Conservation (phyloP, 1,139 yeast genomes). For the Scheffersomyces quercinus region DNA sequence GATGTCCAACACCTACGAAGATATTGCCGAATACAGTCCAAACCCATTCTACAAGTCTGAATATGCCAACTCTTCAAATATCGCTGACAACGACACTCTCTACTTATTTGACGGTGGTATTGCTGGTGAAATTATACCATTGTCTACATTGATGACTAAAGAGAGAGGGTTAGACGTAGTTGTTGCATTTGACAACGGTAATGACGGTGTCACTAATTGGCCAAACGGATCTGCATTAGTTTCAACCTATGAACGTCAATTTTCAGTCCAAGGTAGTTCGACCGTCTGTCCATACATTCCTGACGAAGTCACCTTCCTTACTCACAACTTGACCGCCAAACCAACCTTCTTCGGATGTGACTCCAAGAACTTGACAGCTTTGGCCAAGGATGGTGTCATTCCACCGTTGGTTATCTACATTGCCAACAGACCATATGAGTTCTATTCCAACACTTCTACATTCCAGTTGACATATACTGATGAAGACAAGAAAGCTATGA, state of each 20-base stretch:
- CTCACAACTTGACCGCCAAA: slow-evolving; percentile 55
- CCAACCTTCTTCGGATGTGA: slow-evolving; percentile 91
- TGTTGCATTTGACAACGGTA: slow-evolving; percentile 41
- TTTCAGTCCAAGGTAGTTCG: slow-evolving; percentile 58
- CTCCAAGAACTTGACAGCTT: slow-evolving; percentile 57
- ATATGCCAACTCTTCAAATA: slow-evolving; percentile 30
- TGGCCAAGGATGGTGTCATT: slow-evolving; percentile 25
- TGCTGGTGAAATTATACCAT: slow-evolving; percentile 40
- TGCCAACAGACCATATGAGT: slow-evolving; percentile 75
- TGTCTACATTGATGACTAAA: slow-evolving; percentile 35
- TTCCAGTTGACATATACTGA: slow-evolving; percentile 63
- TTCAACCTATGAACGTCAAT: slow-evolving; percentile 68
- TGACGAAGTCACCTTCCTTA: slow-evolving; percentile 57
- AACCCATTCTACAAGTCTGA: slow-evolving; percentile 53
- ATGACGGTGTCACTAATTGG: slow-evolving; percentile 40
- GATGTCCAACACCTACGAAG: slow-evolving; percentile 40
- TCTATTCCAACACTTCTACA: slow-evolving; percentile 70
- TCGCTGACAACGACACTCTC: slow-evolving; percentile 33
- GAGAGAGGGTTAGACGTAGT: slow-evolving; percentile 38
- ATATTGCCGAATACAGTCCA: slow-evolving; percentile 46
- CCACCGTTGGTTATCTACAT: slow-evolving; percentile 81
- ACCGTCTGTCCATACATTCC: slow-evolving; percentile 86
- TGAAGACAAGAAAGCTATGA: slow-evolving; percentile 58
- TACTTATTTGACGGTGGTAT: slow-evolving; percentile 45
- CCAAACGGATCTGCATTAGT: slow-evolving; percentile 43